Base-by-base conservation (phyloP, 306 rosid genomes). In the Hippophae gyantsensis region DNA sequence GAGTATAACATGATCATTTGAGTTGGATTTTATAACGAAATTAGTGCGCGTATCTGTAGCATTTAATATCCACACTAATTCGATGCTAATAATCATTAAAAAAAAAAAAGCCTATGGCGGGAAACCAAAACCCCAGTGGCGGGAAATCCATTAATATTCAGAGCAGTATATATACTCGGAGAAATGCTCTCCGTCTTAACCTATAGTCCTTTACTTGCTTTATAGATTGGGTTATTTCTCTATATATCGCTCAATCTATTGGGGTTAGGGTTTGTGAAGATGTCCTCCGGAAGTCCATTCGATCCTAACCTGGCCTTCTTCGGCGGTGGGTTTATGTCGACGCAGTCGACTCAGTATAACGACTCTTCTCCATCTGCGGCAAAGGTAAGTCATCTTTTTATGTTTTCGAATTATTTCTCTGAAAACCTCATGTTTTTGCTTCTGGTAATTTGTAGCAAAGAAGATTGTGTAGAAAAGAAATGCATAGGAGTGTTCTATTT, bases 231-330 rank as follows among this genome's bases (percentile, higher is more conserved):
- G 2, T 27, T 27, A 27, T 27, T 27, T 27, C 4, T 27, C 38
- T 27, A 27, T 27, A 27, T 27, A 27, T 27, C 38, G 38, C 38
- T 27, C 38, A 27, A 27, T 2, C 60, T 67, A 61, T 55, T 38
- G 52, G 14, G 2, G 72, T 72, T 58, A 52, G 53, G 74, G 74
- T 68, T 78, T 84, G 61, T 62, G 18, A 9, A 58, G 49, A 93
- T 88, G 99, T 86, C 77, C 67, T 86, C 95, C 42, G 23, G 78
- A 63, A 75, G 80, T 70, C 99, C 88, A 81, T 82, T 84, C 42
- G 97, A 93, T 5, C 3, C 76, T 48, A 7, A 61, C 50, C 8
- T 81, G 49, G 73, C 81, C 63, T 86, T 83, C 74, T 63, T 80
- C 48, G 89, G 87, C 60, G 83, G 78, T 38, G 96, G 94, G 6